Evolutionary conservation across 2,329 filamentous ascomycete species (phyloP).

Genomic region (Fusarium vanettenii): DNA sequence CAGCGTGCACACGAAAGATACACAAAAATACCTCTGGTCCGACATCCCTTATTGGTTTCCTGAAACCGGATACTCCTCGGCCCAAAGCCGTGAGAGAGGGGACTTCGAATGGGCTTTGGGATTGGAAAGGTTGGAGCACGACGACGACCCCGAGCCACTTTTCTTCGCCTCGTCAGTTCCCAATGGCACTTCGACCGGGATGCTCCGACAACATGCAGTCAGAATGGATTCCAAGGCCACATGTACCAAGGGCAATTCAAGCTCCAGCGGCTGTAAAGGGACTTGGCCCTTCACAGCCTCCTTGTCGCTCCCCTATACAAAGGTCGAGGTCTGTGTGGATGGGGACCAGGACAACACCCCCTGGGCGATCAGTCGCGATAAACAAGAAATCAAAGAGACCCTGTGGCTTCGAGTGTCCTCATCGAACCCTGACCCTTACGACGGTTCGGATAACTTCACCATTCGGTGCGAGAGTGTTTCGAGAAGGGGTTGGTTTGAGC

Average conservation of each 20-base stretch:
- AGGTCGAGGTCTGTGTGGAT: conserved; percentile 8
- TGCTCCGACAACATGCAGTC: conserved; percentile 4
- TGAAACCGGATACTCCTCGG: neutral
- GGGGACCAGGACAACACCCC: neutral
- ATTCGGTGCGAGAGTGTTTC: conserved; percentile 18
- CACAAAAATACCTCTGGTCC: conserved; percentile 11
- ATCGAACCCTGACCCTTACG: neutral
- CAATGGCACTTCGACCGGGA: conserved; percentile 9
- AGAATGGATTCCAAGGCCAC: conserved; percentile 21
- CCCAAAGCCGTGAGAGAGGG: neutral
- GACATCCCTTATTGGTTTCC: neutral
- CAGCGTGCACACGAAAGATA: neutral
- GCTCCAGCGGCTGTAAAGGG: neutral
- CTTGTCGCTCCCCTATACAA: neutral
- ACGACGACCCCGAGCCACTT: neutral
- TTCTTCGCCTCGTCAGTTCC: conserved; percentile 15
- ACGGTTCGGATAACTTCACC: neutral
- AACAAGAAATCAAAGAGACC: conserved; percentile 17
- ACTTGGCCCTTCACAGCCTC: neutral
- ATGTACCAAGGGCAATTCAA: neutral
- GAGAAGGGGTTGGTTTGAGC: conserved; percentile 27
- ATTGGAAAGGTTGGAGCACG: too few relatives aligned
- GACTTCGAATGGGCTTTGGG: neutral
- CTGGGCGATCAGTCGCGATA: conserved; percentile 11
- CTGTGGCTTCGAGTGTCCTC: conserved; percentile 8